Percentiles rank a stretch among this genome's conserved stretches.
phyloP scores from a whole-genome alignment of 805 yeast species.

The Candida sithepensis region DNA sequence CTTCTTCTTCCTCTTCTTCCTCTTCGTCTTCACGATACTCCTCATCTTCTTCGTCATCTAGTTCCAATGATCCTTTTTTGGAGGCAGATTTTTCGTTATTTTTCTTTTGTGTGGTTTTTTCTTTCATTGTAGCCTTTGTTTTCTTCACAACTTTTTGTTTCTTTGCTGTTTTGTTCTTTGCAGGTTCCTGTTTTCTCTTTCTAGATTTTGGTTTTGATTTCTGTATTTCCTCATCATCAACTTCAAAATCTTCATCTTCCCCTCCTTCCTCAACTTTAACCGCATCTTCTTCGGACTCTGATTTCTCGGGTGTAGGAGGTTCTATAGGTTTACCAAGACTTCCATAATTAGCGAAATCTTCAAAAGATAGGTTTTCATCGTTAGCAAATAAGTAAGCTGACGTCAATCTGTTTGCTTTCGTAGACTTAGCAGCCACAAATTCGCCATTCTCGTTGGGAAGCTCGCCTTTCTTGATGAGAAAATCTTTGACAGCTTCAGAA shows the following conservation, averaged over 20 bases:
- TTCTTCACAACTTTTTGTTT: constrained; percentile 2
- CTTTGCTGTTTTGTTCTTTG: background rate
- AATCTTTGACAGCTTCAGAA: constrained; percentile 37
- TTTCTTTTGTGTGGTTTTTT: background rate
- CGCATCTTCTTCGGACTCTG: background rate
- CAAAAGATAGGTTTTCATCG: constrained; percentile 42
- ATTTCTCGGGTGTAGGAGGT: constrained; percentile 17
- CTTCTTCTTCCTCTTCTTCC: background rate
- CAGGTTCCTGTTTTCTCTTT: background rate
- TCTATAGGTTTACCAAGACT: constrained; percentile 42
- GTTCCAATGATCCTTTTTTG: too few species aligned
- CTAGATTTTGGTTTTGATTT: constrained; percentile 1
- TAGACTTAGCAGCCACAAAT: constrained; percentile 52
- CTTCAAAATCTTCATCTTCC: constrained; percentile 7
- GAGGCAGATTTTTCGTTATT: constrained; percentile 26
- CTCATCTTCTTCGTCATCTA: too few species aligned
- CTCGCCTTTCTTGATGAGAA: constrained; percentile 26
- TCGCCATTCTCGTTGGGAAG: constrained; percentile 33
- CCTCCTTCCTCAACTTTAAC: constrained; percentile 3
- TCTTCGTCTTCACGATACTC: too few species aligned
- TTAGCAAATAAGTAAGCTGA: constrained; percentile 29
- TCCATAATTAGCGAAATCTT: constrained; percentile 41
- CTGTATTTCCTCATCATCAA: constrained; percentile 27
- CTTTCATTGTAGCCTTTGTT: constrained; percentile 4
- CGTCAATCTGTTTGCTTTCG: constrained; percentile 25